These are phyloP conservation scores for Volvox carteri DNA, from an alignment of 163 green algal genomes.

Conservation along the genomic window DNA sequence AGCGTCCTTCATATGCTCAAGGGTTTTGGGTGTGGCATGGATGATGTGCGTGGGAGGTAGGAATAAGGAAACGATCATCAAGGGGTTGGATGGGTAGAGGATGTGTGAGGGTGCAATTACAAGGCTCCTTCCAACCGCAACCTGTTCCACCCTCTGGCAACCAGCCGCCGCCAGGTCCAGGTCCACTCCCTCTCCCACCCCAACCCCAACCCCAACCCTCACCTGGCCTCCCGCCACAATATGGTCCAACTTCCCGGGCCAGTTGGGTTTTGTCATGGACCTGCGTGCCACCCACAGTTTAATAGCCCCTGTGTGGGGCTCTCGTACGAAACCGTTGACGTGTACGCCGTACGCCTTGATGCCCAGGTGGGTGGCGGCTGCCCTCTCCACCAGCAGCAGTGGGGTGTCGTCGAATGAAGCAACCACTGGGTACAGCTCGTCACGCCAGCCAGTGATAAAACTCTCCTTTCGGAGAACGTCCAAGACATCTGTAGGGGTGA, in stretches of 20 bases:
- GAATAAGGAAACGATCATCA: too few species aligned
- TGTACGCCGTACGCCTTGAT: constrained; percentile 78
- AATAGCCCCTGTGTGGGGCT: constrained; percentile 62
- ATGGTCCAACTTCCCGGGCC: constrained; percentile 95
- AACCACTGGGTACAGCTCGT: constrained; percentile 92
- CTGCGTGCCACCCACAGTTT: constrained; percentile 92
- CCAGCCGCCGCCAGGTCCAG: too few species aligned
- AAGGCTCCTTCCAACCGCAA: too few species aligned
- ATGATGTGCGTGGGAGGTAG: too few species aligned
- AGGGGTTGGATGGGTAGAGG: too few species aligned
- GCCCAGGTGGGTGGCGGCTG: constrained; percentile 83
- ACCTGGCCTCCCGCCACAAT: constrained; percentile 94
- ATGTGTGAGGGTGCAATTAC: too few species aligned
- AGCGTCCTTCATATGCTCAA: too few species aligned
- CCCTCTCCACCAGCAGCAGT: constrained; percentile 86
- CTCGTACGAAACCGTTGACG: constrained; percentile 82
- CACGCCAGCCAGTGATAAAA: constrained; percentile 87
- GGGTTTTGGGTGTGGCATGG: too few species aligned
- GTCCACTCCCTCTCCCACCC: too few species aligned
- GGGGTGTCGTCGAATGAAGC: constrained; percentile 76
- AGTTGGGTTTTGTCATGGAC: constrained; percentile 90
- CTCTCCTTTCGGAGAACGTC: constrained; percentile 40
- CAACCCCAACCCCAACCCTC: too few species aligned
- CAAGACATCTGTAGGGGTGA: not conserved
- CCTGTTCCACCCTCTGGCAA: too few species aligned